Evolutionary conservation across 441 rosid genomes (phyloP), one percentile per base, ranked within the genome.

Genomic region (Lepidium campestre): DNA sequence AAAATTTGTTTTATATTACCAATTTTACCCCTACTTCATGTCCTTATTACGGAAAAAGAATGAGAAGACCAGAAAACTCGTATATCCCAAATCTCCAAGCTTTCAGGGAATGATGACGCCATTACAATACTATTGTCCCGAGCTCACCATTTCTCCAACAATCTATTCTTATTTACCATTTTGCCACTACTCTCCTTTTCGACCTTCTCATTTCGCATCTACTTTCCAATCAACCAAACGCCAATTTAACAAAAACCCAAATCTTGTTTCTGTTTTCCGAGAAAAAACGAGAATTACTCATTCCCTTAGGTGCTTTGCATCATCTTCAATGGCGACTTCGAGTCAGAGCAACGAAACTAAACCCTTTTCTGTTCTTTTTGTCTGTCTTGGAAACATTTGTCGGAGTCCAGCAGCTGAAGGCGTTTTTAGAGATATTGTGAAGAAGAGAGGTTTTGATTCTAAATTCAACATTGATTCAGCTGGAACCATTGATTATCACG

Each of bases 331-430:
- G 88, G 78, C 76, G 50, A 76, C 78, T 45, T 71, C 92, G 45
- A n/a, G 75, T 15, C 60, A 85, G 20, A 50, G 81, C 46, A 22
- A 68, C 40, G 76, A 68, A 14, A 75, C 76, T 48, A 87, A 80
- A 71, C 91, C 95, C 20, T 83, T 83, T 73, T 80, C 95, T 49
- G 91, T 89, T 52, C 88, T 90, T 34, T 90, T 93, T 57, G 96
- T 85, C 52, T 89, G 97, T 73, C 81, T 86, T 3, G 99, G 99
- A 34, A 90, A 93, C 78, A 93, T 89, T 58, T 93, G 97, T 67
- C 81, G 96, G 41, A 93, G 99, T 75, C 97, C 97, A 55, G 95
- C 96, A 65, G 99, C 99, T 3, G 97, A 89, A 83, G 97, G 91
- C 41, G 96, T 93, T 59, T 89, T 93, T n/a, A 86, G 75, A 37